These are phyloP conservation scores for Claviceps purpurea DNA, from an alignment of 2,329 filamentous ascomycete genomes.

Conservation along the genomic window DNA sequence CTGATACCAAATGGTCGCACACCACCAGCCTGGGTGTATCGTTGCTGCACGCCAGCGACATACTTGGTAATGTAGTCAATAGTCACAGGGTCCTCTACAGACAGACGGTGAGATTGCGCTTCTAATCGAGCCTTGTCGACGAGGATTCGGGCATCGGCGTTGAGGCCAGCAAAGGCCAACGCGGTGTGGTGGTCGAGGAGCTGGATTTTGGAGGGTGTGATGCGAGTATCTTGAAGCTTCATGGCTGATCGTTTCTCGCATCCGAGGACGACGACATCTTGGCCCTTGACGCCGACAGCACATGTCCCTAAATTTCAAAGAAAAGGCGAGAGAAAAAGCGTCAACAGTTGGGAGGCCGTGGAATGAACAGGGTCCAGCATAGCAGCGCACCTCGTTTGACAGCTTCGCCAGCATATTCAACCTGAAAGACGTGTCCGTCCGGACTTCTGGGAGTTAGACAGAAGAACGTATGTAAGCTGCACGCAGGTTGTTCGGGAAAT, in stretches of 20 bases:
- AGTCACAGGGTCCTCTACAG: constrained; percentile 90
- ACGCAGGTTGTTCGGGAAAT: not conserved
- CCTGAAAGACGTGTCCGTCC: constrained; percentile 98
- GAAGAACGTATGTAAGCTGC: not conserved
- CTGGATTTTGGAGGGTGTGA: constrained; percentile 97
- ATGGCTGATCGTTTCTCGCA: constrained; percentile 98
- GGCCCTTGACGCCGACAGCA: constrained; percentile 92
- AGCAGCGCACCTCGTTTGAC: constrained; percentile 74
- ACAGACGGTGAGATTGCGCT: constrained; percentile 92
- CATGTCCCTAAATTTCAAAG: constrained; percentile 58
- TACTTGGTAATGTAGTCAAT: constrained; percentile 99
- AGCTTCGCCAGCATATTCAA: constrained; percentile 97
- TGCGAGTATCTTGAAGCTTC: constrained; percentile 98
- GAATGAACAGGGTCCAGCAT: not conserved
- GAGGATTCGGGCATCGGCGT: constrained; percentile 93
- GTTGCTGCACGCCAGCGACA: constrained; percentile 92
- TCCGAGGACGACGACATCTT: constrained; percentile 85
- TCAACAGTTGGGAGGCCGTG: constrained; percentile 8
- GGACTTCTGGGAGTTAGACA: constrained; percentile 50
- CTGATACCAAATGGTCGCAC: constrained; percentile 98
- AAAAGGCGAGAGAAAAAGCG: not conserved
- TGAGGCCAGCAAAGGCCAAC: constrained; percentile 91
- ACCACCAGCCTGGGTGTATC: constrained; percentile 97
- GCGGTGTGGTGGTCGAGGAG: constrained; percentile 92
- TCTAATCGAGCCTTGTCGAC: constrained; percentile 97